Evolutionary conservation across 768 basidiomycete genomes (phyloP).

Genomic region (Phaeotremella fagi): DNA sequence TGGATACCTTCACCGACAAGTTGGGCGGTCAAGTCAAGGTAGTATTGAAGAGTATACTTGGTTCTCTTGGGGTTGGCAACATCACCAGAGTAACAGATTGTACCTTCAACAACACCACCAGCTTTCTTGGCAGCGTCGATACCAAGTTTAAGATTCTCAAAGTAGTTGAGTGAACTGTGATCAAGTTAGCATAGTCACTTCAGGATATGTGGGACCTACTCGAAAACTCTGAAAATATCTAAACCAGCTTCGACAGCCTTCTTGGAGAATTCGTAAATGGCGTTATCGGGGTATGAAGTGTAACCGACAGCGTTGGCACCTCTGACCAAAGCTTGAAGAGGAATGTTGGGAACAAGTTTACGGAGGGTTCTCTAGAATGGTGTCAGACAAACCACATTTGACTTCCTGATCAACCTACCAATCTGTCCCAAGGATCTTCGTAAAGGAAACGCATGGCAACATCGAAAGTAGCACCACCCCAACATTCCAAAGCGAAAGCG

Average conservation of each 20-base stretch:
- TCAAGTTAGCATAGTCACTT: neutral
- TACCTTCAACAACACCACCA: constrained; percentile 95
- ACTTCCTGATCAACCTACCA: no score
- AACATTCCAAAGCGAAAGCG: constrained; percentile 94
- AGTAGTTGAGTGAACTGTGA: constrained; percentile 87
- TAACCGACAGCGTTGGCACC: constrained; percentile 99
- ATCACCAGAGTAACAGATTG: constrained; percentile 97
- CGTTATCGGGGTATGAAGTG: constrained; percentile 97
- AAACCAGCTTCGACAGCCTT: constrained; percentile 99
- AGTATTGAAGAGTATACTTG: constrained; percentile 97
- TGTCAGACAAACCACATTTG: no score
- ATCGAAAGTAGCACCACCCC: constrained; percentile 99
- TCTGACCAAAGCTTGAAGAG: constrained; percentile 94
- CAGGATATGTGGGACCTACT: constrained; percentile 45
- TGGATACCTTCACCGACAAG: constrained; percentile 93
- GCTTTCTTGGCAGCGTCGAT: constrained; percentile 99
- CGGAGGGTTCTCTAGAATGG: constrained; percentile 73
- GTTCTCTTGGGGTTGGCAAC: constrained; percentile 89
- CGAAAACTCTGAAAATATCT: constrained; percentile 99
- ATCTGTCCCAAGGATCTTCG: constrained; percentile 98
- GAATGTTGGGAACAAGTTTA: constrained; percentile 96
- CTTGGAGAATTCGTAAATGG: constrained; percentile 98
- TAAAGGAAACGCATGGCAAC: constrained; percentile 99
- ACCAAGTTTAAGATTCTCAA: constrained; percentile 96
- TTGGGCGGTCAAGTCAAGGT: constrained; percentile 89